These are phyloP conservation scores for Parietaria judaica DNA, from an alignment of 306 rosid species.

Conservation along the genomic window DNA sequence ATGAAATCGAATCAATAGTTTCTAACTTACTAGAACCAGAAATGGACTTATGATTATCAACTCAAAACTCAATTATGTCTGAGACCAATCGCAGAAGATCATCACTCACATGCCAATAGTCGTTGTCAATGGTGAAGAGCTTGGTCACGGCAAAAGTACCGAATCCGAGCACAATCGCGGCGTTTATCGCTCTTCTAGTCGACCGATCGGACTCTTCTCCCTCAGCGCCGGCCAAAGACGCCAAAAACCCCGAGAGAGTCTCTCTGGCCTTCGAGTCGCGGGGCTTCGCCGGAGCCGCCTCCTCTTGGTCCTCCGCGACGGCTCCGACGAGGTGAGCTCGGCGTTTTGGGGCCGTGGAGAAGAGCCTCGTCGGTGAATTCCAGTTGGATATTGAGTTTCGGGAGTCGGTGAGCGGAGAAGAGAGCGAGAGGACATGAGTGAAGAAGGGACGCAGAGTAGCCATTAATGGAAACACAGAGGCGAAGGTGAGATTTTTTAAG, in stretches of 20 bases:
- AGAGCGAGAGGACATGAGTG: slow-evolving; percentile 22
- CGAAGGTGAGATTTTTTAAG: not conserved
- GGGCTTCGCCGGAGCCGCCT: slow-evolving; percentile 33
- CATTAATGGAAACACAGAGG: slow-evolving; percentile 23
- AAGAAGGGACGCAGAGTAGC: slow-evolving; percentile 31
- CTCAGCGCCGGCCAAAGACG: slow-evolving; percentile 22
- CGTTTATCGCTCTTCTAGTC: slow-evolving; percentile 49
- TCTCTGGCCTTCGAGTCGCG: slow-evolving; percentile 22
- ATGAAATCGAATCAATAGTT: not conserved
- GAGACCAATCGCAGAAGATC: not conserved
- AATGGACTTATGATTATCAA: not conserved
- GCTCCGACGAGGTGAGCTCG: slow-evolving; percentile 33
- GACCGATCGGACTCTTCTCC: slow-evolving; percentile 28
- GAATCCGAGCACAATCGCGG: slow-evolving; percentile 69
- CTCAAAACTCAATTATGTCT: not conserved
- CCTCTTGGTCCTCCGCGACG: slow-evolving; percentile 48
- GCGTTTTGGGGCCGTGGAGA: slow-evolving; percentile 20
- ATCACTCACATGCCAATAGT: slow-evolving; percentile 80
- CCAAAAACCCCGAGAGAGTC: slow-evolving; percentile 21
- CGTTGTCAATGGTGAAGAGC: slow-evolving; percentile 80
- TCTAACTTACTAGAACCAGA: not conserved
- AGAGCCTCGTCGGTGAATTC: slow-evolving; percentile 14
- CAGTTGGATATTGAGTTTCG: slow-evolving; percentile 17
- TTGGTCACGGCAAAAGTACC: slow-evolving; percentile 78
- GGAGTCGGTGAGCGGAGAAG: slow-evolving; percentile 15